Evolutionary conservation across 2,329 filamentous ascomycete species (phyloP).

Genomic region (Ophiostoma piceae): DNA sequence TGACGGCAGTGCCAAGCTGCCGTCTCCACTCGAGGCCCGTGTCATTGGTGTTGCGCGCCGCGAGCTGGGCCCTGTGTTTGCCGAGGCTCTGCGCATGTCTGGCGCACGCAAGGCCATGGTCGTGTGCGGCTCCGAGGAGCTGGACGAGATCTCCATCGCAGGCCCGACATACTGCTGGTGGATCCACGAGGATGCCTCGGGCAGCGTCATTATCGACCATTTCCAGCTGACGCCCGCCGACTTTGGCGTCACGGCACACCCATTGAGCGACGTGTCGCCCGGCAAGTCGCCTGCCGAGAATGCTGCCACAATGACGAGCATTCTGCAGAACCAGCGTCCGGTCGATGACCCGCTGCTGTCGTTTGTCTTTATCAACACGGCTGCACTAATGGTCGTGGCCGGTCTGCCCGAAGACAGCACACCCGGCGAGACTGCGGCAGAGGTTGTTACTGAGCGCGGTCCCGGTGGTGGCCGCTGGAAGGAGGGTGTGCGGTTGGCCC

Average conservation of each 20-base stretch:
- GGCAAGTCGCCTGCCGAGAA: constrained; percentile 85
- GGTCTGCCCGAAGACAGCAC: constrained; percentile 72
- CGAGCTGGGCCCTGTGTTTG: constrained; percentile 83
- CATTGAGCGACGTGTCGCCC: constrained; percentile 71
- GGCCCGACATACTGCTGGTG: constrained; percentile 87
- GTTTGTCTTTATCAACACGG: constrained; percentile 92
- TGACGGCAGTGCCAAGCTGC: constrained; percentile 10
- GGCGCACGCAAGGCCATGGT: constrained; percentile 80
- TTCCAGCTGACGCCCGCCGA: constrained; percentile 78
- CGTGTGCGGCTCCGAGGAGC: constrained; percentile 83
- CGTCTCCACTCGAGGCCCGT: constrained; percentile 64
- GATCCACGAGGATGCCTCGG: constrained; percentile 45
- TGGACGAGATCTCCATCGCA: constrained; percentile 92
- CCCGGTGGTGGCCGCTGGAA: constrained; percentile 90
- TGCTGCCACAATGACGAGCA: constrained; percentile 71
- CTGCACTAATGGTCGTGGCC: constrained; percentile 76
- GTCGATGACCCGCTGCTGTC: constrained; percentile 79
- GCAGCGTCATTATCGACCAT: constrained; percentile 56
- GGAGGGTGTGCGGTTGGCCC: constrained; percentile 80
- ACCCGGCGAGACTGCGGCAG: constrained; percentile 63
- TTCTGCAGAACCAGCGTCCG: constrained; percentile 67
- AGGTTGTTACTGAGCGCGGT: constrained; percentile 74
- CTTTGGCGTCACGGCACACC: constrained; percentile 74
- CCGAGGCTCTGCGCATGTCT: constrained; percentile 70
- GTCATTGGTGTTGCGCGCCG: constrained; percentile 88